phyloP scores from a whole-genome alignment of 768 basidiomycete genomes.

The Leucosporidium creatinivorum region DNA sequence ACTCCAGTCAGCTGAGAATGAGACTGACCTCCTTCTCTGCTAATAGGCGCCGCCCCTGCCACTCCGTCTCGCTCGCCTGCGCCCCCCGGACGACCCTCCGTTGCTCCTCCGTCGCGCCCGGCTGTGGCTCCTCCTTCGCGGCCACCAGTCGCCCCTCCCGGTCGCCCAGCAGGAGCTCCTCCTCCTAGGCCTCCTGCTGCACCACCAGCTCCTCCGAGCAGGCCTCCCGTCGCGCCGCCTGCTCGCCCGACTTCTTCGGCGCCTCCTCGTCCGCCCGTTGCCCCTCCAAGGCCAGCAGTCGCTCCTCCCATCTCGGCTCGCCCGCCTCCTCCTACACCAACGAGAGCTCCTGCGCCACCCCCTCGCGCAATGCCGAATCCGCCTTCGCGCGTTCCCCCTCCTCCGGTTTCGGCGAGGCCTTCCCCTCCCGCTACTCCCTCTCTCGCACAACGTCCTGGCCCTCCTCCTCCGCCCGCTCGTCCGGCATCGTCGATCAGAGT shows the following conservation, averaged over 20 bases:
- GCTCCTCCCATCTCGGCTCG: conserved; percentile 5
- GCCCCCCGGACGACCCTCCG: neutral
- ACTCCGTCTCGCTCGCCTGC: conserved; percentile 12
- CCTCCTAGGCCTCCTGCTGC: neutral
- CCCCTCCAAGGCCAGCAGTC: conserved; percentile 4
- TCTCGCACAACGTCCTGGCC: neutral
- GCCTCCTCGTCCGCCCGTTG: neutral
- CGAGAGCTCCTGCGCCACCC: neutral
- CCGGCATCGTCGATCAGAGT: neutral
- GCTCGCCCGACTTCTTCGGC: conserved; percentile 3
- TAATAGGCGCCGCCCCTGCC: conserved; percentile 1
- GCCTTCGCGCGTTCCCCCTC: neutral
- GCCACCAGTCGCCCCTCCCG: neutral
- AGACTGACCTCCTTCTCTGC: neutral
- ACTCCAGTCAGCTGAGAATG: no score
- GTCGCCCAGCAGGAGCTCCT: conserved; percentile 6
- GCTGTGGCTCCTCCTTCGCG: conserved; percentile 2
- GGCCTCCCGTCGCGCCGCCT: conserved; percentile 4
- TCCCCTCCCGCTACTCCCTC: neutral
- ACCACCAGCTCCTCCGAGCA: neutral
- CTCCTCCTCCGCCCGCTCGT: neutral
- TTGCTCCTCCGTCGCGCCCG: neutral
- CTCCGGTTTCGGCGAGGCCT: neutral
- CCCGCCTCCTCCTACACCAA: neutral
- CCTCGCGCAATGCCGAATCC: neutral